Base-by-base conservation (phyloP, 331 rosid species). In the Dryas integrifolia region DNA sequence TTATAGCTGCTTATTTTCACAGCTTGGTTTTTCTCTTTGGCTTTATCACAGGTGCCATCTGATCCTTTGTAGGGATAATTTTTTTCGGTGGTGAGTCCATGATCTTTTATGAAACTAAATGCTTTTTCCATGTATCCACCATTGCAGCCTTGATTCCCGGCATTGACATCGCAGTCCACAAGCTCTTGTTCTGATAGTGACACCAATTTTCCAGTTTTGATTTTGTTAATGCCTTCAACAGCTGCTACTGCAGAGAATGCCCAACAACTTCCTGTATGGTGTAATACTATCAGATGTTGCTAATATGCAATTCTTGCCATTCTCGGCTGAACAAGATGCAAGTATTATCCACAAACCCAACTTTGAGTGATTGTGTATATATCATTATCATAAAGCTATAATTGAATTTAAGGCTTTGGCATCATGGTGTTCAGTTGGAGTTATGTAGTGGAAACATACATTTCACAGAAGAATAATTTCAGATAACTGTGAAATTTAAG, bases 211-310 rank as follows among this genome's bases (percentile, higher is more conserved):
- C 90, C 91, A 30, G 85, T 76, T 82, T 86, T 84, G 69, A 93
- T 86, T 74, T 91, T 3, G 69, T 80, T 76, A 74, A 94, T 73
- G 65, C 90, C 92, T 86, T 94, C 97, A 21, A 91, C 92, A 41
- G 95, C 91, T 80, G 92, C 92, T 60, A 86, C 92, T 0, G 95
- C 83, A 13, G 92, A 83, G 83, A 93, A 91, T 60, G 98, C 96
- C 97, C 97, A 91, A 76, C 92, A 91, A 63, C 88, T 84, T 78
- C 97, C 88, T 90, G 90, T 59, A 74, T 79, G 65, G 24, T 30
- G 45, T 10, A n/a, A 0, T 3, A 18, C 43, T 16, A 67, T 52
- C 5, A 44, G 49, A 24, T 0, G n/a, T 10, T 12, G 10, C 39
- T 30, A 35, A 50, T 50, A 35, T 50, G 58, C 72, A 47, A 26